phyloP scores from a whole-genome alignment of 2,329 filamentous ascomycete species.

The Scolecobasidium constrictum region DNA sequence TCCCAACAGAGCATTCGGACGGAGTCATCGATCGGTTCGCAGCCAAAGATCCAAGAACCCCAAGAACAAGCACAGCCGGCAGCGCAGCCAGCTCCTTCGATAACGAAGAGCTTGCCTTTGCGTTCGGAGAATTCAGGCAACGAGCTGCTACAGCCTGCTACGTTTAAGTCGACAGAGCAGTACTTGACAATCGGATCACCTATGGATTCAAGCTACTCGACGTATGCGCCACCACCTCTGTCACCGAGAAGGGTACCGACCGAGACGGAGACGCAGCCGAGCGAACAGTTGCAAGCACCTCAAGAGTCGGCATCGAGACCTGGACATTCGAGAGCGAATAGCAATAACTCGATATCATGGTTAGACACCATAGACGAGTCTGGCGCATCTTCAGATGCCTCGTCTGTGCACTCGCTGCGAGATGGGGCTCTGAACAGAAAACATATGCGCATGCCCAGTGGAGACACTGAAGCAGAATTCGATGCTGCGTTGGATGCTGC shows the following conservation, averaged over 20 bases:
- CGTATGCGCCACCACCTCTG: constrained; percentile 62
- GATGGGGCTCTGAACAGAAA: constrained; percentile 58
- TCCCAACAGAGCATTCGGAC: neutral
- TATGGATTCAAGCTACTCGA: constrained; percentile 52
- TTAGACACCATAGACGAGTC: constrained; percentile 91
- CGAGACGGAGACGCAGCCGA: constrained; percentile 9
- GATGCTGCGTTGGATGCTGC: constrained; percentile 90
- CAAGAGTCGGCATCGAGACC: neutral
- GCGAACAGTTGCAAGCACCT: constrained; percentile 6
- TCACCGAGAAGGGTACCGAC: constrained; percentile 53
- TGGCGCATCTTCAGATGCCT: constrained; percentile 59
- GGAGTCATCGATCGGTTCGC: neutral
- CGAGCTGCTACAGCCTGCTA: neutral
- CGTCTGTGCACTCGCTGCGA: constrained; percentile 73
- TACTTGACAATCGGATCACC: constrained; percentile 28
- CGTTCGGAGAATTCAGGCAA: neutral
- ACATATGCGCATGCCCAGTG: constrained; percentile 57
- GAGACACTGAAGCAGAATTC: constrained; percentile 77
- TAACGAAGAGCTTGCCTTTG: neutral
- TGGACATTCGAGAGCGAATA: constrained; percentile 3
- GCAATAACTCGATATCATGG: constrained; percentile 63
- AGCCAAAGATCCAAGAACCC: constrained; percentile 1
- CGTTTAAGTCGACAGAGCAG: constrained; percentile 1
- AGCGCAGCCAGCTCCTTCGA: too few relatives aligned
- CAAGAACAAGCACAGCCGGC: constrained; percentile 16